These are phyloP conservation scores for Beauveria caledonica DNA, from an alignment of 2,329 filamentous ascomycete species.

Conservation along the genomic window DNA sequence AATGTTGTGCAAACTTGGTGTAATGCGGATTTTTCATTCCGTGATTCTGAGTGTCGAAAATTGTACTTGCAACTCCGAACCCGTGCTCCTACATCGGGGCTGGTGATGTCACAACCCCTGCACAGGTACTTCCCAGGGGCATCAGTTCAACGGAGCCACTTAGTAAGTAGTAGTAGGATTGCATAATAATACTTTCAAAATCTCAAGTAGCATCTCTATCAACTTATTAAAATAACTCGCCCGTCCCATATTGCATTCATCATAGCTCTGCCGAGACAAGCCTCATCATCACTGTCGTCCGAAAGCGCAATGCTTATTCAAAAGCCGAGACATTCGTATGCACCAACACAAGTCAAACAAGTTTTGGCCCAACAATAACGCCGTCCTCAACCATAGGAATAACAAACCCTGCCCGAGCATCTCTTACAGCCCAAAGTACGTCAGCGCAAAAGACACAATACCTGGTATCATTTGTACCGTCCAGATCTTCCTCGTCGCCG, in stretches of 20 bases:
- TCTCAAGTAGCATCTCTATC: not conserved
- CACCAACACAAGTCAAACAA: not conserved
- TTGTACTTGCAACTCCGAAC: not conserved
- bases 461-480: constrained; percentile 34
- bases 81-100: not conserved
- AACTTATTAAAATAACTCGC: no score
- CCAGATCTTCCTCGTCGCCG: constrained; percentile 33
- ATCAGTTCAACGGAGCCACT: not conserved
- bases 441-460: constrained; percentile 19
- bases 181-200: not conserved
- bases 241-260: not conserved
- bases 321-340: not conserved
- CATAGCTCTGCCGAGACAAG: not conserved
- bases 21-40: not conserved
- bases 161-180: not conserved
- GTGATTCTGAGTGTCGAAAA: not conserved
- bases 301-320: not conserved
- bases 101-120: constrained; percentile 9
- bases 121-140: not conserved
- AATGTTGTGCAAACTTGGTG: not conserved
- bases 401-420: not conserved
- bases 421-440: constrained; percentile 17
- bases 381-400: not conserved
- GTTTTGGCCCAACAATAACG: not conserved
- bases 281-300: not conserved